Conservation (phyloP, 2,329 filamentous ascomycete species). For the Allantophomopsis lycopodina region DNA sequence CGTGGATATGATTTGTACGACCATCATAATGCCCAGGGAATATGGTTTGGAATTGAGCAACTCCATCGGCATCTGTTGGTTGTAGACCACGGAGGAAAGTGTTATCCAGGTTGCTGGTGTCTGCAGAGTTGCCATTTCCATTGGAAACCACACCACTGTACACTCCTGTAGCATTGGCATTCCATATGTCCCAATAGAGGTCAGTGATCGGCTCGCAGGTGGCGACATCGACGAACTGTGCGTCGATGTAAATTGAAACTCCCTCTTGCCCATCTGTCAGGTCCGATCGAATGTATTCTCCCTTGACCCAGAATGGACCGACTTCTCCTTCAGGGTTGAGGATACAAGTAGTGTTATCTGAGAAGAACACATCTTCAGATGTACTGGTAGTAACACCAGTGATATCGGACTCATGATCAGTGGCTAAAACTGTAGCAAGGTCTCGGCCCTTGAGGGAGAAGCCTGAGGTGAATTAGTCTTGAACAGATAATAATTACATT, state of each 20-base stretch:
- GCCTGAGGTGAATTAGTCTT: not conserved
- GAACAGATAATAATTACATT: too few species aligned
- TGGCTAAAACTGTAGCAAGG: slow-evolving; percentile 8
- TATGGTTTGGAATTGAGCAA: slow-evolving; percentile 25
- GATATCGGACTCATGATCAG: slow-evolving; percentile 8
- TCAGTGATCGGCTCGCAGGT: slow-evolving; percentile 23
- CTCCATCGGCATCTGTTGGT: slow-evolving; percentile 22
- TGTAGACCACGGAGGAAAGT: slow-evolving; percentile 25
- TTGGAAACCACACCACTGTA: slow-evolving; percentile 19
- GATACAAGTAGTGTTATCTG: slow-evolving; percentile 29
- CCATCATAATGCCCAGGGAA: slow-evolving; percentile 32
- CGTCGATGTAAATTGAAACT: slow-evolving; percentile 22
- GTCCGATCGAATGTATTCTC: slow-evolving; percentile 23
- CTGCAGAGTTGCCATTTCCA: slow-evolving; percentile 10
- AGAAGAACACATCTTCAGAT: slow-evolving; percentile 23
- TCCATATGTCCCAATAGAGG: slow-evolving; percentile 24
- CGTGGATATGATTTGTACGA: slow-evolving; percentile 31
- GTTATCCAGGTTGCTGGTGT: slow-evolving; percentile 5
- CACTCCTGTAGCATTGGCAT: slow-evolving; percentile 24
- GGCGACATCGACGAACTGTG: slow-evolving; percentile 24
- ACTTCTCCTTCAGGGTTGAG: slow-evolving; percentile 36
- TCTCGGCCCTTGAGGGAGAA: slow-evolving; percentile 5
- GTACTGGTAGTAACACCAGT: slow-evolving; percentile 19
- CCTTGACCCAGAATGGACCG: slow-evolving; percentile 35
- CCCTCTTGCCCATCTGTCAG: slow-evolving; percentile 21